These are phyloP conservation scores for Cytospora paraplurivora DNA, from an alignment of 2,329 filamentous ascomycete species.

Conservation along the genomic window DNA sequence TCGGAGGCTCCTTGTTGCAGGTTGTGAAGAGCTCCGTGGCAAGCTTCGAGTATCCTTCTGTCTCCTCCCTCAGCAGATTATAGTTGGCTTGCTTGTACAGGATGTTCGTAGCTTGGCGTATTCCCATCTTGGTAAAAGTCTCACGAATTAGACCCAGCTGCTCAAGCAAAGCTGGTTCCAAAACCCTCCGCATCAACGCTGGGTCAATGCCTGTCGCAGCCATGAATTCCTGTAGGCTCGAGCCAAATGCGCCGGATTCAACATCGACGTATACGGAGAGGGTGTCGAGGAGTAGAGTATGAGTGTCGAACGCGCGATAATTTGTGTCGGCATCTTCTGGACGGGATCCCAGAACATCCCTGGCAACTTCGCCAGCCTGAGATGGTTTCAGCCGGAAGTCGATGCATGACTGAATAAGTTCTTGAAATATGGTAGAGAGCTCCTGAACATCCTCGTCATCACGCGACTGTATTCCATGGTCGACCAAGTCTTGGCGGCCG, in stretches of 20 bases:
- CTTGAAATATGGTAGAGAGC: constrained; percentile 77
- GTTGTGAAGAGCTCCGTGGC: constrained; percentile 95
- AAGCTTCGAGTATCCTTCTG: constrained; percentile 94
- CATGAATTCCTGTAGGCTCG: constrained; percentile 66
- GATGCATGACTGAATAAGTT: constrained; percentile 76
- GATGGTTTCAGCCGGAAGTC: constrained; percentile 66
- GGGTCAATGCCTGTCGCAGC: constrained; percentile 72
- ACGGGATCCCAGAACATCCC: constrained; percentile 69
- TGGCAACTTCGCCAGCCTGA: constrained; percentile 73
- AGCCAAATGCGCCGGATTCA: constrained; percentile 55
- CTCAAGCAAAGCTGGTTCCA: constrained; percentile 78
- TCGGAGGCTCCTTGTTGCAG: constrained; percentile 72
- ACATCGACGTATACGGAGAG: constrained; percentile 77
- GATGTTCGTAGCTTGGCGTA: constrained; percentile 88
- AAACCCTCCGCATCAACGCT: constrained; percentile 72
- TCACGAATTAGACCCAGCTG: constrained; percentile 78
- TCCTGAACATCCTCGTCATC: constrained; percentile 68
- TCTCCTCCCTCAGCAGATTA: constrained; percentile 92
- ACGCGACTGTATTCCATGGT: constrained; percentile 65
- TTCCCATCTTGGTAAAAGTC: constrained; percentile 81
- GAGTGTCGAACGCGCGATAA: constrained; percentile 59
- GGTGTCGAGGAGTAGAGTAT: constrained; percentile 78
- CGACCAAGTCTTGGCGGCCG: constrained; percentile 68
- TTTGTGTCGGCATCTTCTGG: constrained; percentile 53
- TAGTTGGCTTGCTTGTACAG: constrained; percentile 97